Base-by-base conservation (phyloP, 116 monocot species). In the Iris pallida region DNA sequence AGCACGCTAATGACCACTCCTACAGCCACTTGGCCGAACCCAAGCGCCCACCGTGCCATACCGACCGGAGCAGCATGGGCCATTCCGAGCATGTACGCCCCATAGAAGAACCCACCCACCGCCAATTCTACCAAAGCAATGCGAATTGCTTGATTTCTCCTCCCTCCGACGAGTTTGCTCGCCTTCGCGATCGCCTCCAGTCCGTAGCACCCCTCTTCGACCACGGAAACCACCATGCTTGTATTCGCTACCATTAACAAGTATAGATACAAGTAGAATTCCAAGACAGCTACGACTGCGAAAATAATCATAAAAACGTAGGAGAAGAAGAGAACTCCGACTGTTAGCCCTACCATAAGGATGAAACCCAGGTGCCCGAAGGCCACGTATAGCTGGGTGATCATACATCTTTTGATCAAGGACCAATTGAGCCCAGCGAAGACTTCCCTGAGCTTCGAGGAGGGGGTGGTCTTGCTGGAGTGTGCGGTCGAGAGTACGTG, bases 151-250 rank as follows among this genome's bases (percentile, higher is more conserved):
- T 63, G 63, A 44, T 8, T 7, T 16, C 63, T 63, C 16, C 63
- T 63, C 46, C 46, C 63, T 63, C 7, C 45, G 3, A 63, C 16
- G 16, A 46, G 8, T 16, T 45, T 16, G 15, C 15, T 15, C 2
- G 63, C 63, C 46, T 46, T 46, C 1, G 63, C 16, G 16, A 63
- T 46, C 2, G 63, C 63, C 7, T 44, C 46, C 4, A 45, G 44
- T 16, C 63, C 63, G 17, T 63, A 63, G 17, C 63, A 63, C 1
- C 42, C 42, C 8, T 63, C 63, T 16, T 63, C 46, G 8, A 46
- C 63, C 7, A 63, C 63, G 5, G 63, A 63, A 1, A 63, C 19
- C 63, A 63, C 63, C 11, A 63, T n/a, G 10, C 63, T 46, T 12
- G 46, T 45, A 4, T 44, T 45, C 63, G 16, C 44, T 8, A 63